Conservation (phyloP, 2,329 filamentous ascomycete species). For the Cyclaneusma minus region DNA sequence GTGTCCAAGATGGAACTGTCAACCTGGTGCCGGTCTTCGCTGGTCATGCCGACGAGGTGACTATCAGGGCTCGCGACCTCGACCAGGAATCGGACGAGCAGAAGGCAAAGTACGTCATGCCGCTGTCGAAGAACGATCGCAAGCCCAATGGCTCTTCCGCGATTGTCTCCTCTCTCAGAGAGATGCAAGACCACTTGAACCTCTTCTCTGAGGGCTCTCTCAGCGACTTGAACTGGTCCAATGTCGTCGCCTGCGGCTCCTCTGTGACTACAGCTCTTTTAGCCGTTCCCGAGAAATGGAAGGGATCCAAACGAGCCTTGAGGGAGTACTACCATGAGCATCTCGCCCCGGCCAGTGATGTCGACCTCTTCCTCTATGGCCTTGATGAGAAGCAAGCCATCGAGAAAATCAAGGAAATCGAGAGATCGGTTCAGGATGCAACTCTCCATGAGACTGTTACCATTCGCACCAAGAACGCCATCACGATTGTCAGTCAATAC, state of each 20-base stretch:
- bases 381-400: slow-evolving; percentile 62
- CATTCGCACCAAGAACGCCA: slow-evolving; percentile 71
- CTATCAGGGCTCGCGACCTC: slow-evolving; percentile 44
- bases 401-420: slow-evolving; percentile 74
- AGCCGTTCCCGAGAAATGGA: slow-evolving; percentile 48
- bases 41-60: slow-evolving; percentile 37
- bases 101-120: slow-evolving; percentile 54
- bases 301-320: slow-evolving; percentile 43
- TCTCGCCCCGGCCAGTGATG: slow-evolving; percentile 69
- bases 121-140: slow-evolving; percentile 44
- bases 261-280: slow-evolving; percentile 67
- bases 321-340: slow-evolving; percentile 69
- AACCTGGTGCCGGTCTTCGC: slow-evolving; percentile 55
- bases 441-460: slow-evolving; percentile 74
- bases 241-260: slow-evolving; percentile 68
- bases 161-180: slow-evolving; percentile 47
- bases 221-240: slow-evolving; percentile 64
- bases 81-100: slow-evolving; percentile 41
- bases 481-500: slow-evolving; percentile 75
- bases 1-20: slow-evolving; percentile 37
- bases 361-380: slow-evolving; percentile 75
- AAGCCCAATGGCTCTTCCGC: slow-evolving; percentile 48
- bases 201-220: slow-evolving; percentile 70
- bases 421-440: slow-evolving; percentile 57
- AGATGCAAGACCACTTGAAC: slow-evolving; percentile 67